Conservation (phyloP, 2,329 filamentous ascomycete species). For the Xylariomycetidae sp. region DNA sequence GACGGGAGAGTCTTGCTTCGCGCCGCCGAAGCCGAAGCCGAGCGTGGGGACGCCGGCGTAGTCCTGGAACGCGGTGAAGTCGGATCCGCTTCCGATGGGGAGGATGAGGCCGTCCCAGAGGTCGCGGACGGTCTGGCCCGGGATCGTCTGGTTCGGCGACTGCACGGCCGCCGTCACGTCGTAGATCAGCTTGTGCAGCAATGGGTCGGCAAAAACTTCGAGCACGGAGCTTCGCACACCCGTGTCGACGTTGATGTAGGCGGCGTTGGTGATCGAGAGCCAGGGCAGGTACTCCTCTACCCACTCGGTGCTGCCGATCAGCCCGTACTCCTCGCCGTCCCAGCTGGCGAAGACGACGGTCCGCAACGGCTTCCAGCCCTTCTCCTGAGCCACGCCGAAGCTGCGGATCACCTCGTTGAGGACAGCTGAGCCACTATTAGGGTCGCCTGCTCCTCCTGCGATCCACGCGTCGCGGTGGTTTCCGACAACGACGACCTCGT, state of each 20-base stretch:
- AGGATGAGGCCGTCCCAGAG: conserved; percentile 58
- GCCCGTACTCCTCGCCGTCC: conserved; percentile 81
- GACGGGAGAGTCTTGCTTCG: conserved; percentile 46
- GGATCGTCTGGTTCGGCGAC: conserved; percentile 69
- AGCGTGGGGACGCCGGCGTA: conserved; percentile 62
- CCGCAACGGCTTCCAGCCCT: conserved; percentile 78
- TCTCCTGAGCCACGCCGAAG: conserved; percentile 64
- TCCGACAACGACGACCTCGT: conserved; percentile 86
- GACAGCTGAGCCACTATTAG: conserved; percentile 76
- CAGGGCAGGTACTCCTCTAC: conserved; percentile 85
- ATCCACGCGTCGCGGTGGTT: conserved; percentile 91
- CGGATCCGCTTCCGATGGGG: conserved; percentile 68
- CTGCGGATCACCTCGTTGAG: conserved; percentile 72
- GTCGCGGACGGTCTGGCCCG: conserved; percentile 66
- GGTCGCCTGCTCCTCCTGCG: conserved; percentile 75
- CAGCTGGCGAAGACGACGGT: conserved; percentile 87
- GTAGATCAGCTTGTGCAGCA: conserved; percentile 69
- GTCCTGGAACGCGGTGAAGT: conserved; percentile 73
- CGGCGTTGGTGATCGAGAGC: conserved; percentile 68
- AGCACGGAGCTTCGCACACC: conserved; percentile 65
- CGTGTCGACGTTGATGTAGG: conserved; percentile 83
- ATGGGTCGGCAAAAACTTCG: conserved; percentile 61
- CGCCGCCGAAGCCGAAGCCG: conserved; percentile 55
- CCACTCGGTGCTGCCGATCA: conserved; percentile 87
- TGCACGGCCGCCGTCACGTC: conserved; percentile 60